A percentile compares a stretch with the other conserved stretches of the same genome.
Conservation (phyloP, 805 yeast species). For the Candida ficus region DNA sequence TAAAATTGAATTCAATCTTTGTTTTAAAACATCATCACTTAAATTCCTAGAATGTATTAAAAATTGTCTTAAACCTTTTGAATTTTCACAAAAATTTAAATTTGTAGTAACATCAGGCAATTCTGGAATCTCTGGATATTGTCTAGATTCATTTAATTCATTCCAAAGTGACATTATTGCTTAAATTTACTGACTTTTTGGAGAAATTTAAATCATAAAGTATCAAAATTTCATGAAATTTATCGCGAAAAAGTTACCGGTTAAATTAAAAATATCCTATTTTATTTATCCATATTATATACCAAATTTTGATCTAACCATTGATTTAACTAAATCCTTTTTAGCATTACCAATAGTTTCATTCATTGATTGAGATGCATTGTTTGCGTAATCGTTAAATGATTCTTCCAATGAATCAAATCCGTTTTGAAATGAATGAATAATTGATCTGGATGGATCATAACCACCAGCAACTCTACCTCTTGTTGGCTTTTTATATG, state of each 20-base stretch:
- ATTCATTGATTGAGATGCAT: conserved; percentile 46
- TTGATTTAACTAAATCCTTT: conserved; percentile 43
- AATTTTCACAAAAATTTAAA: conserved; percentile 28
- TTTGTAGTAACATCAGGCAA: conserved; percentile 6
- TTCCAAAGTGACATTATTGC: conserved; percentile 23
- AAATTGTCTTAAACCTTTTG: conserved; percentile 32
- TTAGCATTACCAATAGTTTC: conserved; percentile 47
- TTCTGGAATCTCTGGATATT: conserved; percentile 24
- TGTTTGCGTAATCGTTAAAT: conserved; percentile 52
- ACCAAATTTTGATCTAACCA: conserved; percentile 51
- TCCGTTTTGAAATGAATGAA: conserved; percentile 45
- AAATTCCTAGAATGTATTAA: conserved; percentile 31
- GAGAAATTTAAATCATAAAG: no score
- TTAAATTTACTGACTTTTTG: no score
- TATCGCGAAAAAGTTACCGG: no score
- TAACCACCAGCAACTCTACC: conserved; percentile 31
- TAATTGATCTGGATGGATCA: conserved; percentile 34
- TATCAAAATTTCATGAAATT: no score
- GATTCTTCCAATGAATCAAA: conserved; percentile 49
- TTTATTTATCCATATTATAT: background rate
- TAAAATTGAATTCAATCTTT: conserved; percentile 36
- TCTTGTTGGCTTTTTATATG: conserved; percentile 46
- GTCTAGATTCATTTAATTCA: conserved; percentile 9
- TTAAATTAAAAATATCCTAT: background rate
- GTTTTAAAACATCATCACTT: conserved; percentile 42